Evolutionary conservation across 1,284 basidiomycete genomes (phyloP), one percentile per base, ranked within the genome.

Genomic region (Phylloboletellus chloephorus): DNA sequence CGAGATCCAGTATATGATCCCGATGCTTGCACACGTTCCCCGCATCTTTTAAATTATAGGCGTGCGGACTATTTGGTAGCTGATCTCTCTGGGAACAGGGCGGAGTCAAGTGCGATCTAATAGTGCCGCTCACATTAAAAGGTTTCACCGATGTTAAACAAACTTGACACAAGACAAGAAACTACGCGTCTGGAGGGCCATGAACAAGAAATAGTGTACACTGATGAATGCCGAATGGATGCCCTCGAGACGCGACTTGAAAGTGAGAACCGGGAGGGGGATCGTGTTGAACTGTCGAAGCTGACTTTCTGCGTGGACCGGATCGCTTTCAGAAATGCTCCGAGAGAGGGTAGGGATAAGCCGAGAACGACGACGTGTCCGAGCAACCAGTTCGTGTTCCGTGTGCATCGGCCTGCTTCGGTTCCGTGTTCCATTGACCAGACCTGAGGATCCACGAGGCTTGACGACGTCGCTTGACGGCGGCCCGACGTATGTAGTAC

Each of bases 391-490:
- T 42, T 33, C 29, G 41, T 8, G 40, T 44, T 7, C 48, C 43
- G 31, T 51, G 34, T n/a, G 33, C 17, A 2, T 49, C 26, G 0
- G 38, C 23, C 11, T 37, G 44, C 12, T 57, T 54, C 20, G 50
- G 24, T 41, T 55, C 52, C 30, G 26, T 41, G 26, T 51, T 45
- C 54, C 54, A 57, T 13, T 47, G 52, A 3, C 50, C 44, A 0
- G 54, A 47, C 30, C 31, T 29, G 41, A 54, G 49, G 37, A 54
- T 57, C 54, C 54, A 57, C 11, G 52, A 57, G 3, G 50, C 54
- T 42, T 57, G 52, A 42, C 52, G 52, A 29, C 54, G 52, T 19
- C 50, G 49, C 23, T 55, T 52, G 37, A 54, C 26, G n/a, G 47
- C 52, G 7, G 50, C 40, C 5, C 47, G 43, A 33, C 39, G 52